Conservation (phyloP, 2,329 filamentous ascomycete genomes). For the Hypoxylon sp. region DNA sequence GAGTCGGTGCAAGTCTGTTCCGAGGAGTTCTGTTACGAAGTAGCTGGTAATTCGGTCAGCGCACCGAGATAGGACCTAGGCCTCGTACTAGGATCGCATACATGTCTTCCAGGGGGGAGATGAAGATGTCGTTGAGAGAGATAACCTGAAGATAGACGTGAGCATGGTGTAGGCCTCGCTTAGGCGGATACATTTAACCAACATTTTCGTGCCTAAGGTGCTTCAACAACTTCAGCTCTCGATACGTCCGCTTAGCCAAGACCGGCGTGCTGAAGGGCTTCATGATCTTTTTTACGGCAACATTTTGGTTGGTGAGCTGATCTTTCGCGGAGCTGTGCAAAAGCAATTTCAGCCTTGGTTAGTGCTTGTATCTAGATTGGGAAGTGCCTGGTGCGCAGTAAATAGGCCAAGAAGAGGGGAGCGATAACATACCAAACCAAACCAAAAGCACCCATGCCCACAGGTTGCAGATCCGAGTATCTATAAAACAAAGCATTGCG, state of each 20-base stretch:
- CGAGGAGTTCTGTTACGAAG: constrained; percentile 96
- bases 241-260: constrained; percentile 95
- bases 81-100: constrained; percentile 56
- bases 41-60: constrained; percentile 66
- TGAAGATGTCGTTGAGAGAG: constrained; percentile 98
- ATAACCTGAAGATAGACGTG: constrained; percentile 72
- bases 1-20: constrained; percentile 94
- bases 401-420: constrained; percentile 8
- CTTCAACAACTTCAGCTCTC: constrained; percentile 96
- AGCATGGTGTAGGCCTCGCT: constrained; percentile 22
- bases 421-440: constrained; percentile 82
- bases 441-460: constrained; percentile 98
- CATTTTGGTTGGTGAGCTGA: constrained; percentile 94
- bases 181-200: constrained; percentile 43
- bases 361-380: constrained; percentile 12
- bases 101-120: constrained; percentile 98
- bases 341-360: constrained; percentile 12
- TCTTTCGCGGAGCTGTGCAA: constrained; percentile 86
- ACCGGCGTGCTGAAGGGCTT: constrained; percentile 99
- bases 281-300: constrained; percentile 99
- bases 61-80: constrained; percentile 25
- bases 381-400: constrained; percentile 2
- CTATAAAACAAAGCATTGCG: constrained; percentile 58
- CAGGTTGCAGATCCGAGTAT: constrained; percentile 97
- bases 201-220: constrained; percentile 98